Evolutionary conservation across 768 basidiomycete genomes (phyloP).

Genomic region (Mycena epipterygia): DNA sequence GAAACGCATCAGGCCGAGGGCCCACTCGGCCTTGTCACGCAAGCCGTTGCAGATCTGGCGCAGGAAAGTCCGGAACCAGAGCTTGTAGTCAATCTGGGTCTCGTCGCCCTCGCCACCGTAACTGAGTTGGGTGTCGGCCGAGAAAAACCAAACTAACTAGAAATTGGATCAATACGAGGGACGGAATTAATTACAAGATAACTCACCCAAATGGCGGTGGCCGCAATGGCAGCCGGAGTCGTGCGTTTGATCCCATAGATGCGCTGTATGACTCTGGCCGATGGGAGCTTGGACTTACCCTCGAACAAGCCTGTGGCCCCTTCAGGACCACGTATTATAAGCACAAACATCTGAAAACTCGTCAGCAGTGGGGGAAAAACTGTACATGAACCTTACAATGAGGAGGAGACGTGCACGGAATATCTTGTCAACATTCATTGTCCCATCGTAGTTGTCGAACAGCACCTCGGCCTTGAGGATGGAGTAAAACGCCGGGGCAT

Average conservation of each 20-base stretch:
- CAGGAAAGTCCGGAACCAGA: neutral
- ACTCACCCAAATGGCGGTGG: slow-evolving; percentile 1
- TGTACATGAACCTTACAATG: neutral
- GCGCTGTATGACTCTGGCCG: slow-evolving; percentile 6
- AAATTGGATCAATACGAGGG: neutral
- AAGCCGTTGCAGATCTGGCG: slow-evolving; percentile 9
- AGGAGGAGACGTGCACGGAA: slow-evolving; percentile 19
- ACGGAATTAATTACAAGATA: neutral
- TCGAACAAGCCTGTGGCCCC: slow-evolving; percentile 17
- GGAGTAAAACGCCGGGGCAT: slow-evolving; percentile 22
- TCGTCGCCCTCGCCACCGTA: slow-evolving; percentile 1
- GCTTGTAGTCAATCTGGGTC: slow-evolving; percentile 4
- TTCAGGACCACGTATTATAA: slow-evolving; percentile 16
- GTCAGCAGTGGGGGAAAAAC: neutral
- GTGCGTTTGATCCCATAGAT: neutral
- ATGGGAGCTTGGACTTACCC: neutral
- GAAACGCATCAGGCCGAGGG: neutral
- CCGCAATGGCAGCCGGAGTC: slow-evolving; percentile 9
- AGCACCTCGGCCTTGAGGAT: slow-evolving; percentile 30
- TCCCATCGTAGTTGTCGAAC: slow-evolving; percentile 21
- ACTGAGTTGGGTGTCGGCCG: slow-evolving; percentile 2
- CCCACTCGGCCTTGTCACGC: slow-evolving; percentile 11
- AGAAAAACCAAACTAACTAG: neutral
- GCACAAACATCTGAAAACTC: neutral
- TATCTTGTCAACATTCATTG: slow-evolving; percentile 6